phyloP scores from a whole-genome alignment of 257 asterid species.

The Solanum ossicruentum region DNA sequence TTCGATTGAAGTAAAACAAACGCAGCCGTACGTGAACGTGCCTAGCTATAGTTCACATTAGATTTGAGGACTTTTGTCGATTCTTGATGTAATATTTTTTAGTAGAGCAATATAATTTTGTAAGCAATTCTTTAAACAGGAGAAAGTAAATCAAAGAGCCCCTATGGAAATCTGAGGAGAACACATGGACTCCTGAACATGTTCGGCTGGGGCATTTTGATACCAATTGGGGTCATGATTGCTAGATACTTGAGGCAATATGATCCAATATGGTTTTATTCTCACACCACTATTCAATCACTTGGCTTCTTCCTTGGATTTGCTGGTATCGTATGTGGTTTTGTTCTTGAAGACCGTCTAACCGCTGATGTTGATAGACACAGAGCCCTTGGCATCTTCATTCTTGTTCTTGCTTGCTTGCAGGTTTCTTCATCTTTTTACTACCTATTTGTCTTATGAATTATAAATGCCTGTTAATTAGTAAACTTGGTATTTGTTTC shows the following conservation, averaged over 20 bases:
- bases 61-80: not conserved
- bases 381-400: slow-evolving; percentile 57
- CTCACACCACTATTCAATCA: slow-evolving; percentile 45
- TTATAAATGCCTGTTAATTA: not conserved
- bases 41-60: not conserved
- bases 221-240: slow-evolving; percentile 63
- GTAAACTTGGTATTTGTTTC: not conserved
- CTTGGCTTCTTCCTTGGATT: slow-evolving; percentile 53
- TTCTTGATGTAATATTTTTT: not conserved
- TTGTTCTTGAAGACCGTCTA: slow-evolving; percentile 49
- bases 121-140: slow-evolving; percentile 20
- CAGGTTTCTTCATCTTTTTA: slow-evolving; percentile 38
- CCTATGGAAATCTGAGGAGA: slow-evolving; percentile 29
- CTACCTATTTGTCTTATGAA: not conserved
- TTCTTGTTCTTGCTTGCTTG: slow-evolving; percentile 60
- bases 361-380: slow-evolving; percentile 31
- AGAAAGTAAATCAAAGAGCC: slow-evolving; percentile 22
- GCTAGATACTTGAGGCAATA: slow-evolving; percentile 67
- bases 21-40: not conserved
- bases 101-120: no score
- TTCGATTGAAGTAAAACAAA: not conserved
- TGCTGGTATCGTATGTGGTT: slow-evolving; percentile 49
- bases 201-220: slow-evolving; percentile 74
- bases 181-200: slow-evolving; percentile 69
- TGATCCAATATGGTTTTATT: slow-evolving; percentile 84